Evolutionary conservation across 257 asterid species (phyloP).

Genomic region (Penstemon davidsonii): DNA sequence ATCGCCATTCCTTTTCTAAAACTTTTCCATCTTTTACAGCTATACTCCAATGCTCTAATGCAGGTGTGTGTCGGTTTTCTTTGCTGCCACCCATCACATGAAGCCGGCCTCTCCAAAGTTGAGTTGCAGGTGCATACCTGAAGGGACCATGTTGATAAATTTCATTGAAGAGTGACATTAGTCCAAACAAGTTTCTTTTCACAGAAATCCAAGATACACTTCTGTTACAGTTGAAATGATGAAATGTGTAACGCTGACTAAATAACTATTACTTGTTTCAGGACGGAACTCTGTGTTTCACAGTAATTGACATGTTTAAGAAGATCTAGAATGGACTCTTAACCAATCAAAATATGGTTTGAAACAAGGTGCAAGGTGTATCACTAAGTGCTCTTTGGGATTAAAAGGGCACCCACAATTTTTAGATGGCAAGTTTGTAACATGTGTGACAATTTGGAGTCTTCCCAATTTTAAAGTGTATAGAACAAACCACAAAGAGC

Average conservation of each 20-base stretch:
- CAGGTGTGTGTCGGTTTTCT: constrained; percentile 79
- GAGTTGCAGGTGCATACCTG: constrained; percentile 97
- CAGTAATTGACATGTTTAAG: neutral
- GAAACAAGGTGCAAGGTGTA: neutral
- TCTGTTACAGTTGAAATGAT: neutral
- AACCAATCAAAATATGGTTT: neutral
- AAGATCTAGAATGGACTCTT: neutral
- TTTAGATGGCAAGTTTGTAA: neutral
- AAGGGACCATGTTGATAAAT: constrained; percentile 29
- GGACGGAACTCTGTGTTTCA: neutral
- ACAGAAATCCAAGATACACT: neutral
- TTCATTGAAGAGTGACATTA: neutral
- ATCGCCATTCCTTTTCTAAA: constrained; percentile 73
- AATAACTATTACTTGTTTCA: neutral
- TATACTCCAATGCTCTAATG: constrained; percentile 85
- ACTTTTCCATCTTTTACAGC: constrained; percentile 82
- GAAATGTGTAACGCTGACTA: neutral
- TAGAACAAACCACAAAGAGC: neutral
- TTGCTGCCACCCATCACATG: constrained; percentile 99
- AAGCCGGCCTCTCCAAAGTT: constrained; percentile 91
- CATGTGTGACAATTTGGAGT: neutral
- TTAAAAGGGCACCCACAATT: no score
- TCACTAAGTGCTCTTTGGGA: neutral
- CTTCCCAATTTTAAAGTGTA: neutral
- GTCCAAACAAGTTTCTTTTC: neutral